Conservation (phyloP, 2,329 filamentous ascomycete species). For the Tolypocladium sp. region DNA sequence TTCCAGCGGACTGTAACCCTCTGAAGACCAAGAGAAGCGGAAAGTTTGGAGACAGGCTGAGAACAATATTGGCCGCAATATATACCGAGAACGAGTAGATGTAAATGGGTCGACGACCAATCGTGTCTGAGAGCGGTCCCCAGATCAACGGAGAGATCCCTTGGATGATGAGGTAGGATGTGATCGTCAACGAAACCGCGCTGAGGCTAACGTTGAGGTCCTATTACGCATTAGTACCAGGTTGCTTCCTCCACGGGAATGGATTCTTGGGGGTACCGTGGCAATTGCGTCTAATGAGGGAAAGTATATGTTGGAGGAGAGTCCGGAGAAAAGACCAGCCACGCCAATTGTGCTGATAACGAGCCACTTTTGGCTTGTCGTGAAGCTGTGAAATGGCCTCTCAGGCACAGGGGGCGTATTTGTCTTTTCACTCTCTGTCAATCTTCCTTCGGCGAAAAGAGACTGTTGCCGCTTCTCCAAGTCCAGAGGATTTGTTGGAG, state of each 20-base stretch:
- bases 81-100: conserved; percentile 36
- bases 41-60: conserved; percentile 35
- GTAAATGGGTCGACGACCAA: conserved; percentile 35
- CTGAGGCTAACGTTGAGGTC: conserved; percentile 19
- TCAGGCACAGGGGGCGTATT: too few relatives aligned
- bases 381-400: conserved; percentile 1
- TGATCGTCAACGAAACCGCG: conserved; percentile 30
- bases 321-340: conserved; percentile 42
- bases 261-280: conserved; percentile 11
- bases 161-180: conserved; percentile 40
- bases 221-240: conserved; percentile 3
- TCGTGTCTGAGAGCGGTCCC: conserved; percentile 36
- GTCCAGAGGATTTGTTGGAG: too few relatives aligned
- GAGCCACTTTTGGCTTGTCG: conserved; percentile 24
- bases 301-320: conserved; percentile 43
- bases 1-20: conserved; percentile 11
- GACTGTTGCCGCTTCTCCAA: too few relatives aligned
- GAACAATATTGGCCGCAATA: conserved; percentile 33
- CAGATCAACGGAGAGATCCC: conserved; percentile 39
- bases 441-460: too few relatives aligned
- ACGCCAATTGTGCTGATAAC: conserved; percentile 39
- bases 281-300: conserved; percentile 31
- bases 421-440: too few relatives aligned
- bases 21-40: conserved; percentile 31
- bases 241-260: not conserved